Percentiles rank a stretch among this genome's conserved stretches.
phyloP scores from a whole-genome alignment of 2,329 filamentous ascomycete genomes.

The Scedosporium apiospermum region DNA sequence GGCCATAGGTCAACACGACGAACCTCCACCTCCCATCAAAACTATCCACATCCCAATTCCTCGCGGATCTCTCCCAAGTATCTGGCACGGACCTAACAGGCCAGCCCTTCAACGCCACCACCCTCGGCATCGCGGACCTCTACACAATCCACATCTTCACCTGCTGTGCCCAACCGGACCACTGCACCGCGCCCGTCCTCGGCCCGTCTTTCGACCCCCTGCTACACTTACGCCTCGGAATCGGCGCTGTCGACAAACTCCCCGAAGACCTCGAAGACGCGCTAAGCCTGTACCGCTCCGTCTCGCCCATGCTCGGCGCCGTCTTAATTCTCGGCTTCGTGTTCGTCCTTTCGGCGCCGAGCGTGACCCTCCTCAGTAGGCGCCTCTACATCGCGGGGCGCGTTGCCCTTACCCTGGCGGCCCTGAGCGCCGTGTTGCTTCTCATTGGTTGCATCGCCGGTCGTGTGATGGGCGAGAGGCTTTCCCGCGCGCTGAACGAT shows the following conservation, averaged over 20 bases:
- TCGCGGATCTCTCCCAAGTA: constrained; percentile 21
- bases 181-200: constrained; percentile 18
- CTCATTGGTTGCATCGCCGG: neutral
- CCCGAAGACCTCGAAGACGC: constrained; percentile 14
- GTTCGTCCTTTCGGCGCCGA: constrained; percentile 11
- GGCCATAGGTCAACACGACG: constrained; percentile 18
- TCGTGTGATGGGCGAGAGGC: neutral
- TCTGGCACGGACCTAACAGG: constrained; percentile 23
- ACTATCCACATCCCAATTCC: constrained; percentile 19
- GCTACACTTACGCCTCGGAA: constrained; percentile 19
- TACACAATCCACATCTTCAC: constrained; percentile 23
- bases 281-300: constrained; percentile 16
- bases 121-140: constrained; percentile 17
- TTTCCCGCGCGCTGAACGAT: neutral
- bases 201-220: constrained; percentile 21
- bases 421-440: neutral
- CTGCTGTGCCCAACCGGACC: constrained; percentile 16
- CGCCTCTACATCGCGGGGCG: neutral
- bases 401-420: neutral
- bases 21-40: constrained; percentile 19
- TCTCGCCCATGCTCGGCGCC: constrained; percentile 18
- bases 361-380: neutral
- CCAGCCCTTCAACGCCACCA: constrained; percentile 14
- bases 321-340: constrained; percentile 19
- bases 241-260: constrained; percentile 13